Percentiles rank a stretch among this genome's conserved stretches.
These are phyloP conservation scores for Pseudopyricularia javanii DNA, from an alignment of 2,329 filamentous ascomycete genomes.

Conservation along the genomic window DNA sequence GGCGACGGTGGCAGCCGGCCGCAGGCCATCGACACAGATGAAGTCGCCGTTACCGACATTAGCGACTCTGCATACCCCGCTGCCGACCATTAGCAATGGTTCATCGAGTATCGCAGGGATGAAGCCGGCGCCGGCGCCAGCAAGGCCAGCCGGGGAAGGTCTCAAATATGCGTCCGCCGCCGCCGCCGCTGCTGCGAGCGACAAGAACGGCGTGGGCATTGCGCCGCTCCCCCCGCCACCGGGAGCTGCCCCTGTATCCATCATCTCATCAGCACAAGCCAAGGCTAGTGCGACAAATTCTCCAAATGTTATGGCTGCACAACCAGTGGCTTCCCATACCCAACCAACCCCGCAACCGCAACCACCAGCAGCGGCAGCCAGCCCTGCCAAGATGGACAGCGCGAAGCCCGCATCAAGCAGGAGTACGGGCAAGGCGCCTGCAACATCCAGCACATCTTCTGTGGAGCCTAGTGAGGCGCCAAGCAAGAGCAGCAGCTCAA, in stretches of 20 bases:
- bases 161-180: slow-evolving; percentile 96
- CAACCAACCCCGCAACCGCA: slow-evolving; percentile 18
- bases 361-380: slow-evolving; percentile 12
- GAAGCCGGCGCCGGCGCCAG: slow-evolving; percentile 85
- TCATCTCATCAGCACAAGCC: slow-evolving; percentile 36
- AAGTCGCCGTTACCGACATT: slow-evolving; percentile 91
- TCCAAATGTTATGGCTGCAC: slow-evolving; percentile 33
- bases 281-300: slow-evolving; percentile 43
- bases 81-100: slow-evolving; percentile 49
- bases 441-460: slow-evolving; percentile 14
- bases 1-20: slow-evolving; percentile 35
- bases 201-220: slow-evolving; percentile 82
- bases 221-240: slow-evolving; percentile 86
- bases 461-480: slow-evolving; percentile 28
- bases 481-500: slow-evolving; percentile 9
- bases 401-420: slow-evolving; percentile 23
- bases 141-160: slow-evolving; percentile 74
- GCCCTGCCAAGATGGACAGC: slow-evolving; percentile 16
- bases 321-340: slow-evolving; percentile 26
- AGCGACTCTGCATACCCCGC: slow-evolving; percentile 72
- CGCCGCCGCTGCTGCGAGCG: slow-evolving; percentile 80
- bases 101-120: slow-evolving; percentile 46
- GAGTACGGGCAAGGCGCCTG: slow-evolving; percentile 30
- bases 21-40: slow-evolving; percentile 77
- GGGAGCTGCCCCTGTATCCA: slow-evolving; percentile 33